phyloP scores from a whole-genome alignment of 73 alveolate species.

The Stentor roeselii region DNA sequence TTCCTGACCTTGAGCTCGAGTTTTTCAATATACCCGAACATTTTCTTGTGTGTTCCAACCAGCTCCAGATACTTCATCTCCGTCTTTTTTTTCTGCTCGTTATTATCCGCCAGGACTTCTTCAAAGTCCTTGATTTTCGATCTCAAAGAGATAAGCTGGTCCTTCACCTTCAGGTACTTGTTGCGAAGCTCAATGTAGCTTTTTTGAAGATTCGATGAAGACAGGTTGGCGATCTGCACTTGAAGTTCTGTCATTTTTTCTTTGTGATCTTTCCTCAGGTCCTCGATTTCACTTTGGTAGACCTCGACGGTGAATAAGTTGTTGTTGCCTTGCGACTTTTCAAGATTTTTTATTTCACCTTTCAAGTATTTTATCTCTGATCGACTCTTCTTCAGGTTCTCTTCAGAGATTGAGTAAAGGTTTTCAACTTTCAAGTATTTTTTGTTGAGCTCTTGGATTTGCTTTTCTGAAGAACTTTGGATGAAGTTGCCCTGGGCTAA shows the following conservation, averaged over 20 bases:
- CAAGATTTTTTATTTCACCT: not conserved
- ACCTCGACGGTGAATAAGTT: not conserved
- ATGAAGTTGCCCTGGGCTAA: not conserved
- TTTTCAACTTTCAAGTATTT: not conserved
- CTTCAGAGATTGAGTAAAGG: constrained; percentile 1
- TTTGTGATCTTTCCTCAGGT: not conserved
- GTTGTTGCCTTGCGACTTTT: not conserved
- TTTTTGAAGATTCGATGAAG: not conserved
- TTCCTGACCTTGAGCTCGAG: not conserved
- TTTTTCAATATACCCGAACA: not conserved
- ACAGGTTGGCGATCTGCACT: not conserved
- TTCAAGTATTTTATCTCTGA: not conserved
- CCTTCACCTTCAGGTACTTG: not conserved
- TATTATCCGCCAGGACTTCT: not conserved
- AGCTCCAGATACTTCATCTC: not conserved
- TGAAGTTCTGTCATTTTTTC: not conserved
- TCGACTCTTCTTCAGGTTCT: not conserved
- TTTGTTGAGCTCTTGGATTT: not conserved
- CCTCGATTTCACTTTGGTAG: not conserved
- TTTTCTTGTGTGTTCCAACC: not conserved
- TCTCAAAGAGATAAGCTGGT: not conserved
- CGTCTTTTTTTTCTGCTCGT: not conserved
- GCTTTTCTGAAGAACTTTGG: not conserved
- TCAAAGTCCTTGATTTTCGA: not conserved
- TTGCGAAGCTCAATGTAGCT: not conserved